phyloP scores from a whole-genome alignment of 1,284 basidiomycete species.

The Ustilago cynodontis region DNA sequence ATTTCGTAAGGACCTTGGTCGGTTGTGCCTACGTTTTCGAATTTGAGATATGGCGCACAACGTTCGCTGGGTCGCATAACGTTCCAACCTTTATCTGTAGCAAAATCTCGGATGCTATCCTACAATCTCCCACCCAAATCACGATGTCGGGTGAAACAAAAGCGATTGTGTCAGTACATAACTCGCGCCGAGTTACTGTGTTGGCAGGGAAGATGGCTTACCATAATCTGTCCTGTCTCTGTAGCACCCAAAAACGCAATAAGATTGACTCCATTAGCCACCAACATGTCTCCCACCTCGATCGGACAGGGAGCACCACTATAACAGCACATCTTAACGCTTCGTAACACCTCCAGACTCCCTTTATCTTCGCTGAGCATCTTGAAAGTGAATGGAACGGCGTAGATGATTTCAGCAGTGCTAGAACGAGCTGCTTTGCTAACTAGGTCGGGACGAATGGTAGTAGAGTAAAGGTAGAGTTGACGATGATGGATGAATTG shows the following conservation, averaged over 20 bases:
- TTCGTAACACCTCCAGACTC: slow-evolving; percentile 72
- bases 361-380: slow-evolving; percentile 75
- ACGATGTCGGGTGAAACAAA: too few species aligned
- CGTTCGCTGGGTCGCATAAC: slow-evolving; percentile 72
- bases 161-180: too few species aligned
- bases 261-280: slow-evolving; percentile 74
- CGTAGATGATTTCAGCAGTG: slow-evolving; percentile 60
- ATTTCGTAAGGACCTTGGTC: slow-evolving; percentile 72
- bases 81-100: slow-evolving; percentile 76
- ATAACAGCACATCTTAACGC: slow-evolving; percentile 74
- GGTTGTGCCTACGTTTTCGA: slow-evolving; percentile 35
- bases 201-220: background rate
- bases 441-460: slow-evolving; percentile 29
- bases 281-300: slow-evolving; percentile 75
- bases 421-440: slow-evolving; percentile 13
- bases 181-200: too few species aligned
- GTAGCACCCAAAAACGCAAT: slow-evolving; percentile 74
- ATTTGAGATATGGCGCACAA: slow-evolving; percentile 27
- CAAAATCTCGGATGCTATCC: slow-evolving; percentile 73
- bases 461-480: slow-evolving; percentile 38
- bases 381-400: slow-evolving; percentile 72
- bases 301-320: slow-evolving; percentile 72
- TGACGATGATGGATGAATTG: slow-evolving; percentile 23
- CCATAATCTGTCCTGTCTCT: slow-evolving; percentile 70
- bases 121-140: background rate